Percentiles rank a stretch among this genome's conserved stretches.
Evolutionary conservation across 2,329 filamentous ascomycete genomes (phyloP).

Genomic region (Microsporum audouinii): DNA sequence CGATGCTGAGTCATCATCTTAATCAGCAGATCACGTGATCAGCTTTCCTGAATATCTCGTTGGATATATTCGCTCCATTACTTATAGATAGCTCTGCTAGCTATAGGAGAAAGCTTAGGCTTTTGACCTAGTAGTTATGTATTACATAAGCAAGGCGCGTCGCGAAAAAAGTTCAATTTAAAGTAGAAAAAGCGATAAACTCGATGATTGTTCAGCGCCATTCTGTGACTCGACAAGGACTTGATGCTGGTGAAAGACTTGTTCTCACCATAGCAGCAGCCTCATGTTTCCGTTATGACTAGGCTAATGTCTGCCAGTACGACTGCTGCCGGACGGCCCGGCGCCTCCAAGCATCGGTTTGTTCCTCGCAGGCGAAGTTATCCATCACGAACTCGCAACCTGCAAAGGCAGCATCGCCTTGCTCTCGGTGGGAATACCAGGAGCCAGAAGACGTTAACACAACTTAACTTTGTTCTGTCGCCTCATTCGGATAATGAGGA

Average conservation of each 20-base stretch:
- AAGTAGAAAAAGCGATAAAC: neutral
- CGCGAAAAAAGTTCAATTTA: neutral
- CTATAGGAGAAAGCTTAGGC: too few species aligned
- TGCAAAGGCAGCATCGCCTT: constrained; percentile 10
- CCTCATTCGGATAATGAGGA: constrained; percentile 14
- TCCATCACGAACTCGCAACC: neutral
- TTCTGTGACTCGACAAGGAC: neutral
- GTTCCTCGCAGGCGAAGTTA: neutral
- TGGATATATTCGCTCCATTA: too few species aligned
- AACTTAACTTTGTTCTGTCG: constrained; percentile 30
- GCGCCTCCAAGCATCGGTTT: neutral
- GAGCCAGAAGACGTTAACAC: constrained; percentile 32
- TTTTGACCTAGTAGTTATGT: too few species aligned
- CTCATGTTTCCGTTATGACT: neutral
- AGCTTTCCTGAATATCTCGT: too few species aligned
- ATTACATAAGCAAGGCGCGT: neutral
- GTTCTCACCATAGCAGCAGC: neutral
- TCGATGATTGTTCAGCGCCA: neutral
- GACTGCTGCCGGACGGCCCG: neutral
- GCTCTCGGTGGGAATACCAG: constrained; percentile 13
- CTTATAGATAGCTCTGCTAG: too few species aligned
- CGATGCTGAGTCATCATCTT: too few species aligned
- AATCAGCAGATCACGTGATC: too few species aligned
- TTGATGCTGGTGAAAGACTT: neutral
- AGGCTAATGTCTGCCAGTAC: neutral